Evolutionary conservation across 1,139 yeast species (phyloP), one percentile per base, ranked within the genome.

Genomic region (Magnusiomyces suaveolens): DNA sequence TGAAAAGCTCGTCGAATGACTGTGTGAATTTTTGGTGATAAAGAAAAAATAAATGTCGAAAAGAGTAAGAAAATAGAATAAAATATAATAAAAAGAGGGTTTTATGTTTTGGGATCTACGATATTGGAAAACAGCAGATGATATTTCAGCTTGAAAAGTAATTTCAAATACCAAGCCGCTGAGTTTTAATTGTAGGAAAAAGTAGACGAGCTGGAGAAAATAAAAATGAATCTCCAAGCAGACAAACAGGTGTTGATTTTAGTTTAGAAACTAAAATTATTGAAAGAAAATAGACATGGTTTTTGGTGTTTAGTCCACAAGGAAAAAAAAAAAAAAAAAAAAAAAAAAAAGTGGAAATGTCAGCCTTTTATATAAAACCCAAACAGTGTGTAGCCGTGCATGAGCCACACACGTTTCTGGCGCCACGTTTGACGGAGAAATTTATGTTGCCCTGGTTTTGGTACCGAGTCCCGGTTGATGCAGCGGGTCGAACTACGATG

Each of bases 1-100:
- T 60, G 55, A 63, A 63, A 63, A 62, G 65, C 60, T 63, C 65
- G 65, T 55, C 60, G 26, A 12, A 29, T 29, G 36, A 12, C 36
- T 29, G 36, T 29, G 46, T 43, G 48, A 32, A 12, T 16, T 18
- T 43, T 43, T 39, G 21, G 18, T 16, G 48, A 29, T 26, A 43
- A 43, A 20, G 21, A 50, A 21, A 24, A 26, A 32, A 23, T 23
- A 24, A 38, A 50, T 33, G 33, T 29, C 16, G 25, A 38, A 51
- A 33, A 43, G 29, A 4, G 16, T 36, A 36, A 36, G 16, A 36
- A 36, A 16, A 14, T 10, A 36, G 18, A 10, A n/a, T 10, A 8
- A 36, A 14, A 8, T 10, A 36, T 14, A 36, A 36, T 36, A 36
- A n/a, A 36, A n/a, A n/a, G 4, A 16, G 10, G 16, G 41, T 3